A percentile compares a stretch with the other conserved stretches of the same genome.
Conservation (phyloP, 177 flowering plant species). For the Tripterygium wilfordii region DNA sequence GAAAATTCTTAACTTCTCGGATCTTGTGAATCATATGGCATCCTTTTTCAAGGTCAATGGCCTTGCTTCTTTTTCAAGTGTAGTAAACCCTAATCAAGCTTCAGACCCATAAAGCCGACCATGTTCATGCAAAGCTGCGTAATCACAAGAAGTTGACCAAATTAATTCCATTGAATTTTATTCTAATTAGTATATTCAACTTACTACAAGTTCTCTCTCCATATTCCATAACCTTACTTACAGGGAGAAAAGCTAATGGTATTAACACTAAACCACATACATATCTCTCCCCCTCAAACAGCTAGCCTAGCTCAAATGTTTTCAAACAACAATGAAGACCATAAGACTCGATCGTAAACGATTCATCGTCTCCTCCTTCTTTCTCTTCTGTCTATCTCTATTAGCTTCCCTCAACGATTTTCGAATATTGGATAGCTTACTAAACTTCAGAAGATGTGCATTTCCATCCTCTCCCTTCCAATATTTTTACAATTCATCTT, state of each 20-base stretch:
- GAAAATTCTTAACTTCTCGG: too few relatives aligned
- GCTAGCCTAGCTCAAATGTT: background rate
- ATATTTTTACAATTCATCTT: conserved; percentile 3
- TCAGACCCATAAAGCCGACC: background rate
- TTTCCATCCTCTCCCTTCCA: conserved; percentile 13
- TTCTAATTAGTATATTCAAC: conserved; percentile 9
- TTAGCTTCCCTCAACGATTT: conserved; percentile 64
- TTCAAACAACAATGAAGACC: conserved; percentile 19
- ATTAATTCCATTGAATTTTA: background rate
- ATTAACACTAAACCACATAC: background rate
- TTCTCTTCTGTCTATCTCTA: conserved; percentile 47
- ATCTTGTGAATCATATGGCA: too few relatives aligned
- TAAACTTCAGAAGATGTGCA: conserved; percentile 37
- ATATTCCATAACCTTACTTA: background rate
- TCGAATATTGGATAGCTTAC: conserved; percentile 38
- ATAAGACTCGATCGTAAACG: conserved; percentile 12
- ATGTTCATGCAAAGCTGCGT: conserved; percentile 10
- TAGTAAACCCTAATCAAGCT: conserved; percentile 1
- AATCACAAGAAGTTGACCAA: conserved; percentile 17
- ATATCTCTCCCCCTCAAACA: background rate
- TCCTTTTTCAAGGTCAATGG: conserved; percentile 3
- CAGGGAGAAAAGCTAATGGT: too few relatives aligned
- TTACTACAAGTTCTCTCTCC: background rate
- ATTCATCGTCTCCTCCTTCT: conserved; percentile 42
- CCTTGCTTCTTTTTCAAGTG: conserved; percentile 7